phyloP scores from a whole-genome alignment of 1,284 basidiomycete genomes.

The Amylostereum areolatum region DNA sequence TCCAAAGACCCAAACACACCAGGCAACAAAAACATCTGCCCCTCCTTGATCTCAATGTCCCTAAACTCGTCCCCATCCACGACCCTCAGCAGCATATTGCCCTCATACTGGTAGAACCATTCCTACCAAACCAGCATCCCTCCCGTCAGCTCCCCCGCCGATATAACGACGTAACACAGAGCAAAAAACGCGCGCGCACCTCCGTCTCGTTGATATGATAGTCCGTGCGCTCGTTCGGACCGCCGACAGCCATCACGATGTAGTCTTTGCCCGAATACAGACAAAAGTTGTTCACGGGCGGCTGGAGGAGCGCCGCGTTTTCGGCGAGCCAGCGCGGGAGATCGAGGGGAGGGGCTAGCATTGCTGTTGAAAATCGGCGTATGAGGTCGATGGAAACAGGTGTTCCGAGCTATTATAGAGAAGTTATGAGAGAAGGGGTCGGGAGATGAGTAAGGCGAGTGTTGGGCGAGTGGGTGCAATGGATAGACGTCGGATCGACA shows the following conservation, averaged over 20 bases:
- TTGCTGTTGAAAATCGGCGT: not conserved
- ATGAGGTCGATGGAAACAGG: not conserved
- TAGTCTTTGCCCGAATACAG: conserved; percentile 83
- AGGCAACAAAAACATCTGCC: conserved; percentile 94
- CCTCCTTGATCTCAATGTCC: conserved; percentile 89
- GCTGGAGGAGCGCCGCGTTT: conserved; percentile 74
- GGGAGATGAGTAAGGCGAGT: no score
- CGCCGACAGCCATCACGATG: conserved; percentile 88
- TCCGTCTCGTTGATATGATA: conserved; percentile 94
- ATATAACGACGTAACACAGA: not conserved
- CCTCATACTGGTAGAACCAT: conserved; percentile 96
- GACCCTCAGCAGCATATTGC: conserved; percentile 82
- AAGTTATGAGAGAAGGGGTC: not conserved
- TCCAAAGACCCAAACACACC: conserved; percentile 38
- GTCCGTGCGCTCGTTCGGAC: conserved; percentile 88
- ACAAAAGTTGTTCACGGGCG: conserved; percentile 90
- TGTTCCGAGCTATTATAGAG: not conserved
- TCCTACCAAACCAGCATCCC: conserved; percentile 42
- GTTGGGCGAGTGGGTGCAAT: no score
- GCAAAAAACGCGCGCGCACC: conserved; percentile 29
- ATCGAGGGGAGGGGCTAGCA: conserved; percentile 67
- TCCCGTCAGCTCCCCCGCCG: not conserved
- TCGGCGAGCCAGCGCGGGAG: conserved; percentile 81
- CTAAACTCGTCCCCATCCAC: conserved; percentile 84
- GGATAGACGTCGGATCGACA: no score